phyloP scores from a whole-genome alignment of 768 basidiomycete genomes.

The Thelephora ganbajun region DNA sequence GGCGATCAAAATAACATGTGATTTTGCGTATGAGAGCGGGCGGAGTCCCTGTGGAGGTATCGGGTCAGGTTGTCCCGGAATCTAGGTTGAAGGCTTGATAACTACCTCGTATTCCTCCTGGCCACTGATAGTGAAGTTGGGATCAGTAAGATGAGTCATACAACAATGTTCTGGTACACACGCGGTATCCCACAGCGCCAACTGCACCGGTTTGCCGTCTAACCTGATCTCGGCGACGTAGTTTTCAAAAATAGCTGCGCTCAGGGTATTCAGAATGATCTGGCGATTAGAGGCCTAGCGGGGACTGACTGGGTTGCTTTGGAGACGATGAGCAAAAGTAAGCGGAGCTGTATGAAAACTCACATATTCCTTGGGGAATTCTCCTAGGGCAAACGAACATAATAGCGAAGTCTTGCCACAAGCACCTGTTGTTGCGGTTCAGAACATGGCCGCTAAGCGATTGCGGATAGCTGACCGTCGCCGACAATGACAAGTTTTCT shows the following conservation, averaged over 20 bases:
- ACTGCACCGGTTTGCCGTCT: conserved; percentile 93
- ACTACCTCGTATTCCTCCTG: conserved; percentile 96
- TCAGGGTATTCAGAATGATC: conserved; percentile 4
- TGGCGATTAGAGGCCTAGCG: not conserved
- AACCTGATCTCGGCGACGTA: conserved; percentile 97
- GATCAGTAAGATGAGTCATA: not conserved
- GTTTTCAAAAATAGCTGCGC: conserved; percentile 88
- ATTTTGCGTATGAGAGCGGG: conserved; percentile 95
- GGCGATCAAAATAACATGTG: conserved; percentile 96
- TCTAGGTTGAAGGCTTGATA: not conserved
- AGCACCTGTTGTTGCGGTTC: conserved; percentile 40
- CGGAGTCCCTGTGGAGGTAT: conserved; percentile 54
- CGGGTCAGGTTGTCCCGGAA: not conserved
- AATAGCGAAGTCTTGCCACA: conserved; percentile 92
- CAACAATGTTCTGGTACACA: conserved; percentile 29
- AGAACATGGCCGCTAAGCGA: not conserved
- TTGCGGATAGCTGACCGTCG: conserved; percentile 48
- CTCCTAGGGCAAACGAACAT: conserved; percentile 85
- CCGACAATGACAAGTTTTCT: conserved; percentile 95
- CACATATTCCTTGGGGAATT: conserved; percentile 94
- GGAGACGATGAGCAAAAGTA: not conserved
- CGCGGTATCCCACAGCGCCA: conserved; percentile 99
- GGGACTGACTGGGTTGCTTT: conserved; percentile 34
- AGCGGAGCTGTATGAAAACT: conserved; percentile 18
- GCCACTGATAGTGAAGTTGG: conserved; percentile 40